Evolutionary conservation across 805 yeast genomes (phyloP).

Genomic region (Saccharomycopsis sp.): DNA sequence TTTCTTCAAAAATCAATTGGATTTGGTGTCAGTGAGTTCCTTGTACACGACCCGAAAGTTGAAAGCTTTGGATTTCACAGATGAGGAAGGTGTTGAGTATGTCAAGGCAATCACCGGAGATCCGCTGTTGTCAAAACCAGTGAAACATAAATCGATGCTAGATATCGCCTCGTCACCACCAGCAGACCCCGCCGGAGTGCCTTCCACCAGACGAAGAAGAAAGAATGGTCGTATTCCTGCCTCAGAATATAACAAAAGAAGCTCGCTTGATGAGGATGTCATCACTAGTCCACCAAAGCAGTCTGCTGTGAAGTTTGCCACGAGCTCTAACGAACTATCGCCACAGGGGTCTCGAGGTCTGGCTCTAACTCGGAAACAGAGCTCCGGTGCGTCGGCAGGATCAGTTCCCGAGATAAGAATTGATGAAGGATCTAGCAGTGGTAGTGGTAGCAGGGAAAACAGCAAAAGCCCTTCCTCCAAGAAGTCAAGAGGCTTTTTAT

Average conservation of each 20-base stretch:
- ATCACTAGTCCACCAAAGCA: not conserved
- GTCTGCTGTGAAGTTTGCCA: not conserved
- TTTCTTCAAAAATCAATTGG: conserved; percentile 19
- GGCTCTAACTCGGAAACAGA: too few relatives aligned
- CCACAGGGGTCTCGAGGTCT: too few relatives aligned
- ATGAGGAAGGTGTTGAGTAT: conserved; percentile 32
- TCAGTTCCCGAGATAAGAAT: too few relatives aligned
- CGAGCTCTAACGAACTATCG: too few relatives aligned
- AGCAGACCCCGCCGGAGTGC: not conserved
- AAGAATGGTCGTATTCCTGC: conserved; percentile 15
- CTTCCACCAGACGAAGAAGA: not conserved
- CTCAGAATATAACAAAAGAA: conserved; percentile 8
- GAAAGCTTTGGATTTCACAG: conserved; percentile 27
- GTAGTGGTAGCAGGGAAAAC: too few relatives aligned
- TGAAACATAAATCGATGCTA: conserved; percentile 19
- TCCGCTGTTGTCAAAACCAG: conserved; percentile 6
- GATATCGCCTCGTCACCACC: conserved; percentile 3
- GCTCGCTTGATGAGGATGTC: too few relatives aligned
- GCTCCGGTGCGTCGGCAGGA: too few relatives aligned
- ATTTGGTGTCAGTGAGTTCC: conserved; percentile 23
- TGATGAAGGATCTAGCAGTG: too few relatives aligned
- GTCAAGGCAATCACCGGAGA: conserved; percentile 35
- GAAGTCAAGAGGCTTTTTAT: too few relatives aligned
- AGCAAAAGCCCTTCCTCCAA: too few relatives aligned
- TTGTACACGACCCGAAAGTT: conserved; percentile 22